A percentile compares a stretch with the other conserved stretches of the same genome.
These are phyloP conservation scores for Vitis hybrid DNA, from an alignment of 177 flowering plant genomes.

Conservation along the genomic window DNA sequence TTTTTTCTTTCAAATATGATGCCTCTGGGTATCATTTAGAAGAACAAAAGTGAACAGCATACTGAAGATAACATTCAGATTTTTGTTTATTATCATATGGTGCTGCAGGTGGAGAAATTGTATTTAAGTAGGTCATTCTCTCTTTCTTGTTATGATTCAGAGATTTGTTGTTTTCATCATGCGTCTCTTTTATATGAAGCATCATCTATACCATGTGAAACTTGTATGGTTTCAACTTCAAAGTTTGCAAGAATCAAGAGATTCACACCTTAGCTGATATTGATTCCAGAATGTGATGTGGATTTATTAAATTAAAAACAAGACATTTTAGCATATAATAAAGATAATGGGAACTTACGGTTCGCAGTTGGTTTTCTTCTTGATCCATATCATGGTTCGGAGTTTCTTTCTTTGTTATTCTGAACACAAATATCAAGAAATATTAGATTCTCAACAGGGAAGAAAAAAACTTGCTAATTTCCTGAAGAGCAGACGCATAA, in stretches of 20 bases:
- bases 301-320: too few relatives aligned
- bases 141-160: neutral
- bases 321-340: neutral
- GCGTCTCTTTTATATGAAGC: too few relatives aligned
- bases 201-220: too few relatives aligned
- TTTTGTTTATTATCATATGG: neutral
- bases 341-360: constrained; percentile 44
- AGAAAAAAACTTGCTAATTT: neutral
- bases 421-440: constrained; percentile 20
- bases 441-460: constrained; percentile 5
- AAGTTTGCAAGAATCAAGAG: too few relatives aligned
- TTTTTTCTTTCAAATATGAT: too few relatives aligned
- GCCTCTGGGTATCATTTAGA: neutral
- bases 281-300: too few relatives aligned
- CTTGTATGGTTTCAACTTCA: too few relatives aligned
- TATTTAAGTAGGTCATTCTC: neutral
- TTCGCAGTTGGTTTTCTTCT: constrained; percentile 46
- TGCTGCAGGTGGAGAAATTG: neutral
- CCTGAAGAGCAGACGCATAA: neutral
- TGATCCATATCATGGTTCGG: constrained; percentile 19
- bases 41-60: neutral
- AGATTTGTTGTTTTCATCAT: too few relatives aligned
- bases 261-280: too few relatives aligned
- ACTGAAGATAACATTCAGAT: neutral
- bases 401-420: constrained; percentile 39